Evolutionary conservation across 2,329 filamentous ascomycete species (phyloP).

Genomic region (Fusarium kyushuense): DNA sequence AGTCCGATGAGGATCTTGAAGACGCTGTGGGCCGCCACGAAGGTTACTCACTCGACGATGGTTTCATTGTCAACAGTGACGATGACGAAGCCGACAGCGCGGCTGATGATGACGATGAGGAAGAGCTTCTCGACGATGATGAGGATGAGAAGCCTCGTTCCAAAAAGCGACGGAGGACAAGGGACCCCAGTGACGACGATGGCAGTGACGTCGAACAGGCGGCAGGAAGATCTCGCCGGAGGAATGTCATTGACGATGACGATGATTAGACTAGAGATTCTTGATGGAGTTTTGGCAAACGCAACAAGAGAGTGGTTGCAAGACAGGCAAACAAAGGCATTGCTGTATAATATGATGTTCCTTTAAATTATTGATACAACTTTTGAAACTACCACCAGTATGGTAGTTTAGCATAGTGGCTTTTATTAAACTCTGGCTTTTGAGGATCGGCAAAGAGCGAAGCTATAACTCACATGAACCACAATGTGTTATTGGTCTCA

Average conservation of each 20-base stretch:
- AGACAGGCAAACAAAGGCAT: conserved; percentile 10
- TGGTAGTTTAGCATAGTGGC: conserved; percentile 1
- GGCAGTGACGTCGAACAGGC: conserved; percentile 67
- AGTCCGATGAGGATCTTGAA: conserved; percentile 80
- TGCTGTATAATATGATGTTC: conserved; percentile 33
- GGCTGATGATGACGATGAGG: conserved; percentile 74
- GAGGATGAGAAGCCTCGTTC: conserved; percentile 60
- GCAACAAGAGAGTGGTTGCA: conserved; percentile 9
- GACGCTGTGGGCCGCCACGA: conserved; percentile 72
- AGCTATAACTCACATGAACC: not conserved
- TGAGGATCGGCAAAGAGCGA: conserved; percentile 1
- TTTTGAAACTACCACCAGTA: conserved; percentile 1
- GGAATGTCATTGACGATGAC: conserved; percentile 70
- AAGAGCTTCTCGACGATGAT: conserved; percentile 66
- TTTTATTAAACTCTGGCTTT: conserved; percentile 17
- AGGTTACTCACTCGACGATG: conserved; percentile 83
- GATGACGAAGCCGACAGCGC: conserved; percentile 74
- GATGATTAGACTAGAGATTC: conserved; percentile 59
- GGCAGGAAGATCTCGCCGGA: conserved; percentile 63
- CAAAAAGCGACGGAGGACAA: conserved; percentile 68
- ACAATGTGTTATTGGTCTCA: not conserved
- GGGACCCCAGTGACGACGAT: conserved; percentile 58
- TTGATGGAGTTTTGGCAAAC: conserved; percentile 1
- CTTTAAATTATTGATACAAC: conserved; percentile 15
- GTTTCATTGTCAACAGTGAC: conserved; percentile 81